phyloP scores from a whole-genome alignment of 2,329 filamentous ascomycete genomes.

The Colletotrichum lini region DNA sequence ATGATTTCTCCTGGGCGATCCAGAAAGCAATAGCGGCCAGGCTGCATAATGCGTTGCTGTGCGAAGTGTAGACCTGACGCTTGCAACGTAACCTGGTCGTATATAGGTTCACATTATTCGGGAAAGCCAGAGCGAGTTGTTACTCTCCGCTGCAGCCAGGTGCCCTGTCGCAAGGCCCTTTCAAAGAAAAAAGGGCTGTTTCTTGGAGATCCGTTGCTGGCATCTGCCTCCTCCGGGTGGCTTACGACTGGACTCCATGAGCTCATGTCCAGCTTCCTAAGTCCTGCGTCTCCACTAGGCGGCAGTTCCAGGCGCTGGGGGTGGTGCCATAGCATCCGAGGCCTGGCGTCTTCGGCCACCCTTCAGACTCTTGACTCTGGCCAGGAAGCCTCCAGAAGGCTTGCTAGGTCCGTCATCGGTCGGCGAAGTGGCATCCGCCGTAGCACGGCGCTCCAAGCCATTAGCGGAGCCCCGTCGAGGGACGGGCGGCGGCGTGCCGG shows the following conservation, averaged over 20 bases:
- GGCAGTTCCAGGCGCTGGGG: slow-evolving; percentile 54
- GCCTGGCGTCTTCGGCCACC: slow-evolving; percentile 66
- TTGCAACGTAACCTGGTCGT: background rate
- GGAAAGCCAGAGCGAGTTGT: background rate
- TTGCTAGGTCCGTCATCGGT: slow-evolving; percentile 60
- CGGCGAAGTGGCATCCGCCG: slow-evolving; percentile 66
- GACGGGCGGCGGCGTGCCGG: slow-evolving; percentile 72
- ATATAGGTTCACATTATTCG: slow-evolving; percentile 1
- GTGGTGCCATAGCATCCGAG: slow-evolving; percentile 41
- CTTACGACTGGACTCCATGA: background rate
- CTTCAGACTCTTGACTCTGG: slow-evolving; percentile 86
- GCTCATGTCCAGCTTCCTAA: slow-evolving; percentile 26
- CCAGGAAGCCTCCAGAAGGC: slow-evolving; percentile 74
- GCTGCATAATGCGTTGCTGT: background rate
- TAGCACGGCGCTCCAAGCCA: slow-evolving; percentile 75
- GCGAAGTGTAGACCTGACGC: slow-evolving; percentile 16
- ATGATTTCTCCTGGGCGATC: slow-evolving; percentile 1
- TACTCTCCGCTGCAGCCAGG: background rate
- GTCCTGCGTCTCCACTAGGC: slow-evolving; percentile 51
- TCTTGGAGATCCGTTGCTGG: background rate
- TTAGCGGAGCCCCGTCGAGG: slow-evolving; percentile 53
- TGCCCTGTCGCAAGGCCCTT: background rate
- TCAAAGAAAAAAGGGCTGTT: slow-evolving; percentile 1
- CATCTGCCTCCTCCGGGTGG: background rate
- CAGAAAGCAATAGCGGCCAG: slow-evolving; percentile 22